These are phyloP conservation scores for Spergularia marina DNA, from an alignment of 148 eudicot genomes.

Conservation along the genomic window DNA sequence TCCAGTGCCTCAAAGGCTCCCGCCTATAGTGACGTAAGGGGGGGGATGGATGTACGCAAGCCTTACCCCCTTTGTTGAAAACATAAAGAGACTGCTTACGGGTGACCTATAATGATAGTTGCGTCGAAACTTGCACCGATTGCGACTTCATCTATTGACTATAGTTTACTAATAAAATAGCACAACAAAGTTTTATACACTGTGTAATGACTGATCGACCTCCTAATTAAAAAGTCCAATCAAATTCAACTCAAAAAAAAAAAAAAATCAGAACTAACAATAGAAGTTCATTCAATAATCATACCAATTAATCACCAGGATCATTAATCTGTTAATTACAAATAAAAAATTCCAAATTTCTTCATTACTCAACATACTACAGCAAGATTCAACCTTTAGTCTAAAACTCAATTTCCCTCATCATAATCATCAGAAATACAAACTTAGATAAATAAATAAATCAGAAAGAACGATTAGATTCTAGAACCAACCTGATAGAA, in stretches of 20 bases:
- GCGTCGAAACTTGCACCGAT: no score
- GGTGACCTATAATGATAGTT: no score
- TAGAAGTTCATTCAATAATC: not conserved
- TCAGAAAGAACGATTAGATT: not conserved
- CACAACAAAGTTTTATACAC: no score
- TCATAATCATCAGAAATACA: not conserved
- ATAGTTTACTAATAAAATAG: no score
- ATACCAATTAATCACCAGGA: not conserved
- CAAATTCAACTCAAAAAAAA: not conserved
- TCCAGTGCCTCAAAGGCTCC: no score
- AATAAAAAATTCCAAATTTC: not conserved
- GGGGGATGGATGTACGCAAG: no score
- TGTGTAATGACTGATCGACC: no score
- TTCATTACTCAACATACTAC: not conserved
- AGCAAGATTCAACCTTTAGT: not conserved
- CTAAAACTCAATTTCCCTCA: not conserved
- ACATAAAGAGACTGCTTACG: no score
- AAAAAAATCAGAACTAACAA: not conserved
- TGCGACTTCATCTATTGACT: no score
- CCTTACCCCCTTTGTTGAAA: no score
- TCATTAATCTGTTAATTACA: constrained; percentile 2
- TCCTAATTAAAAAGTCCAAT: not conserved
- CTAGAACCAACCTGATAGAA: constrained; percentile 25
- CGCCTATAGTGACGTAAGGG: no score
- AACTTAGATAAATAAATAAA: constrained; percentile 1